Percentiles rank a stretch among this genome's conserved stretches.
Evolutionary conservation across 768 basidiomycete species (phyloP).

Genomic region (Mycena venus): DNA sequence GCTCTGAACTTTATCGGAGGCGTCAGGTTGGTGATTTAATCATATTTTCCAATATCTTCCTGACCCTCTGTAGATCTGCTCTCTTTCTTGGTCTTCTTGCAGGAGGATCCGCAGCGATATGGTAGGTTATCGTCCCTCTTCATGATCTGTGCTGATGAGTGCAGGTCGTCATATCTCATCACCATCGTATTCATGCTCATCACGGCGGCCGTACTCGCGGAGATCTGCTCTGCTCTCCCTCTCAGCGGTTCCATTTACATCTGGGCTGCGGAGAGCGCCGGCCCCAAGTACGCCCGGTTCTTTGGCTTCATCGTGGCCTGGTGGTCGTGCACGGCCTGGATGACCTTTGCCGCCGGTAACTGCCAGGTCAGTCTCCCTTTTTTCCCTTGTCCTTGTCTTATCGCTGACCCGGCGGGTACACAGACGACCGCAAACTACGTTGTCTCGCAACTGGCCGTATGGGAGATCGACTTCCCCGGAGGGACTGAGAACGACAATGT

Average conservation of each 20-base stretch:
- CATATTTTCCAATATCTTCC: neutral
- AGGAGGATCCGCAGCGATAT: constrained; percentile 90
- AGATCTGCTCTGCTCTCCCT: constrained; percentile 91
- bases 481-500: constrained; percentile 78
- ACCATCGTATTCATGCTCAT: constrained; percentile 91
- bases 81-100: constrained; percentile 87
- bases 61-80: constrained; percentile 63
- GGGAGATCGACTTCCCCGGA: constrained; percentile 87
- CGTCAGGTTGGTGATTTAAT: constrained; percentile 67
- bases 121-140: constrained; percentile 55
- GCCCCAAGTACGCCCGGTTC: constrained; percentile 87
- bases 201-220: constrained; percentile 88
- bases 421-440: constrained; percentile 93
- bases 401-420: constrained; percentile 9
- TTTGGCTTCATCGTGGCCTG: constrained; percentile 92
- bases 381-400: neutral
- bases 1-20: constrained; percentile 92
- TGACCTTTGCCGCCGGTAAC: constrained; percentile 91
- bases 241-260: constrained; percentile 94
- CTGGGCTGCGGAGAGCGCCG: constrained; percentile 95
- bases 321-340: constrained; percentile 97
- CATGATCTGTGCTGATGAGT: constrained; percentile 18
- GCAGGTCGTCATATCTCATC: constrained; percentile 86
- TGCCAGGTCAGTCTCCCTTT: constrained; percentile 71
- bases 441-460: constrained; percentile 86